These are phyloP conservation scores for Logfia minima DNA, from an alignment of 129 eudicot genomes.

Conservation along the genomic window DNA sequence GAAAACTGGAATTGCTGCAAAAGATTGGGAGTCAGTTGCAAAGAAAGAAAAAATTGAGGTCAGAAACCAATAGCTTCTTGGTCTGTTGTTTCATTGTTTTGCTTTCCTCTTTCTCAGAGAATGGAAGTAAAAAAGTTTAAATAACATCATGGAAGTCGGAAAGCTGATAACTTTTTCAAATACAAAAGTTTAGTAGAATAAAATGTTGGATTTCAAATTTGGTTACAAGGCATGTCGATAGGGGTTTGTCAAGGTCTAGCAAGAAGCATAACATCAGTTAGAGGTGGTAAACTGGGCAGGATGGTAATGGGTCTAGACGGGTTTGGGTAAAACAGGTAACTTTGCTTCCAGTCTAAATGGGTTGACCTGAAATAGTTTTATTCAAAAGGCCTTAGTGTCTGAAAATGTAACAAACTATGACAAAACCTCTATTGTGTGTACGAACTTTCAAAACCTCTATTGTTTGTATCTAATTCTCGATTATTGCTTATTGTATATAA, in stretches of 20 bases:
- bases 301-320: neutral
- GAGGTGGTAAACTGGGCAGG: neutral
- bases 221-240: neutral
- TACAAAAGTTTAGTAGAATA: neutral
- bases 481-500: no score
- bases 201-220: neutral
- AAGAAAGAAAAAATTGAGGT: constrained; percentile 91
- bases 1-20: constrained; percentile 93
- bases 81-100: neutral
- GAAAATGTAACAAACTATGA: no score
- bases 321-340: neutral
- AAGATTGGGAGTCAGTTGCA: constrained; percentile 97
- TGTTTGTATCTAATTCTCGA: no score
- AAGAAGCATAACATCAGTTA: neutral
- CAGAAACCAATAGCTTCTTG: constrained; percentile 1
- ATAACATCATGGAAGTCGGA: neutral
- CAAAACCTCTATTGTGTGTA: no score
- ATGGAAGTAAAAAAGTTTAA: neutral
- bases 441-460: no score
- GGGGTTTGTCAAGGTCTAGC: neutral
- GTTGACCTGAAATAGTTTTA: no score
- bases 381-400: no score
- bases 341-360: no score
- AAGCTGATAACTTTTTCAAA: neutral
- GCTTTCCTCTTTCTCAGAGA: neutral